These are phyloP conservation scores for Aspergillus sp. DNA, from an alignment of 2,329 filamentous ascomycete species.

Conservation along the genomic window DNA sequence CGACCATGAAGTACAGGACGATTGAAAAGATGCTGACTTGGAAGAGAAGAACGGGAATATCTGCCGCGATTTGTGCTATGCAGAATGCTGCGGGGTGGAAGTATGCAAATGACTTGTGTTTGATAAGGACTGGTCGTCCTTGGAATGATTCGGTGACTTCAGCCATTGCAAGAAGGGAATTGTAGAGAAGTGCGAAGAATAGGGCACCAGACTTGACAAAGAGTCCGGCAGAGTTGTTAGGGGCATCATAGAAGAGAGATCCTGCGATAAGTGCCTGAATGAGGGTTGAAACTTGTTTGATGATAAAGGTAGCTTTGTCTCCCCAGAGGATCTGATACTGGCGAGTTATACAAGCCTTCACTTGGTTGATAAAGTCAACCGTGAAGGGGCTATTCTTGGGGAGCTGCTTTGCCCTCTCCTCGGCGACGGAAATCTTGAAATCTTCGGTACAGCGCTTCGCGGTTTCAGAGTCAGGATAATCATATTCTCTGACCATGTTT, in stretches of 20 bases:
- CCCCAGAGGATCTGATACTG: conserved; percentile 70
- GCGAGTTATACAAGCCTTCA: conserved; percentile 60
- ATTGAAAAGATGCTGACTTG: conserved; percentile 64
- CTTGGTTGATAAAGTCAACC: conserved; percentile 58
- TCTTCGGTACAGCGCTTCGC: conserved; percentile 56
- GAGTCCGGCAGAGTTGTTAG: conserved; percentile 61
- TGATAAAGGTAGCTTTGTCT: conserved; percentile 66
- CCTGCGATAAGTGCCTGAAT: conserved; percentile 66
- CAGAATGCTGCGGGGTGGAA: conserved; percentile 59
- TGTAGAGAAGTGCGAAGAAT: conserved; percentile 68
- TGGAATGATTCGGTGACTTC: conserved; percentile 68
- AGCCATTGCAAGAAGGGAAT: conserved; percentile 64
- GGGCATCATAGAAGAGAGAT: conserved; percentile 70
- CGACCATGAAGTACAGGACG: conserved; percentile 68
- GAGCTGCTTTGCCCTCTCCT: conserved; percentile 61
- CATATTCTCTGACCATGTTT: conserved; percentile 60
- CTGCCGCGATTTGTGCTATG: conserved; percentile 51
- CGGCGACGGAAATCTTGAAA: conserved; percentile 58
- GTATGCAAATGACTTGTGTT: conserved; percentile 62
- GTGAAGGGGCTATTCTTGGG: conserved; percentile 61
- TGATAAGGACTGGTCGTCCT: conserved; percentile 63
- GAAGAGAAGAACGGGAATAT: conserved; percentile 61
- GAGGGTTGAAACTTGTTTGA: conserved; percentile 64
- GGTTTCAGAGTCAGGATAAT: conserved; percentile 57
- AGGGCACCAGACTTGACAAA: conserved; percentile 68